Evolutionary conservation across 2,329 filamentous ascomycete genomes (phyloP).

Genomic region (Dothidotthia symphoricarpi): DNA sequence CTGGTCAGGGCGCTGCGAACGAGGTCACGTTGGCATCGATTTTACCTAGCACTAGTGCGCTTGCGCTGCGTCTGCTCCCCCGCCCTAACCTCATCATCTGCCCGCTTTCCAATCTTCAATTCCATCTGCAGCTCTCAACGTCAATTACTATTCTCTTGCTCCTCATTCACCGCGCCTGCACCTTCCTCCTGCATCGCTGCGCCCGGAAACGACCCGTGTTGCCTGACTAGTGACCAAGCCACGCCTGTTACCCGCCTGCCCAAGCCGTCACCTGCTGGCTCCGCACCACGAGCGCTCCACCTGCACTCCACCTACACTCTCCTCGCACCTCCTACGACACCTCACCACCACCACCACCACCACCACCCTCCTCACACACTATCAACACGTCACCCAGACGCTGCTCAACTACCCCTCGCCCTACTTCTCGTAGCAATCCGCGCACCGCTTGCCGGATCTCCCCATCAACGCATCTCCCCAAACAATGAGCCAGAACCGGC

Average conservation of each 20-base stretch:
- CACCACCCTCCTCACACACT: constrained; percentile 37
- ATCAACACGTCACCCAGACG: constrained; percentile 43
- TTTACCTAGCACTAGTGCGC: too few species aligned
- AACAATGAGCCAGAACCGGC: constrained; percentile 85
- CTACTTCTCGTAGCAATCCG: constrained; percentile 44
- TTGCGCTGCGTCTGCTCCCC: too few species aligned
- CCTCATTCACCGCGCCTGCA: constrained; percentile 4
- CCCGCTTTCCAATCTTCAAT: constrained; percentile 10
- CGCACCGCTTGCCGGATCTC: constrained; percentile 29
- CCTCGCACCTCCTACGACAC: constrained; percentile 45
- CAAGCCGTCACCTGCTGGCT: too few species aligned
- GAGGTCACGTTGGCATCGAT: too few species aligned
- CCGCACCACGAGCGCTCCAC: constrained; percentile 22
- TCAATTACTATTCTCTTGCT: constrained; percentile 24
- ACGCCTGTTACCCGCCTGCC: background rate
- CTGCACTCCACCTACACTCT: constrained; percentile 18
- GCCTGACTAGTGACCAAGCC: constrained; percentile 17
- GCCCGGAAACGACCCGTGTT: constrained; percentile 15
- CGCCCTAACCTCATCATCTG: too few species aligned
- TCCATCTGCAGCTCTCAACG: constrained; percentile 19
- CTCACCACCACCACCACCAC: constrained; percentile 57
- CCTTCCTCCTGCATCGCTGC: constrained; percentile 14
- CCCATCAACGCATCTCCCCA: constrained; percentile 25
- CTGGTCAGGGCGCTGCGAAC: too few species aligned
- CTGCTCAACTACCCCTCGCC: constrained; percentile 48